Evolutionary conservation across 1,284 basidiomycete genomes (phyloP).

Genomic region (Puccinia triticina): DNA sequence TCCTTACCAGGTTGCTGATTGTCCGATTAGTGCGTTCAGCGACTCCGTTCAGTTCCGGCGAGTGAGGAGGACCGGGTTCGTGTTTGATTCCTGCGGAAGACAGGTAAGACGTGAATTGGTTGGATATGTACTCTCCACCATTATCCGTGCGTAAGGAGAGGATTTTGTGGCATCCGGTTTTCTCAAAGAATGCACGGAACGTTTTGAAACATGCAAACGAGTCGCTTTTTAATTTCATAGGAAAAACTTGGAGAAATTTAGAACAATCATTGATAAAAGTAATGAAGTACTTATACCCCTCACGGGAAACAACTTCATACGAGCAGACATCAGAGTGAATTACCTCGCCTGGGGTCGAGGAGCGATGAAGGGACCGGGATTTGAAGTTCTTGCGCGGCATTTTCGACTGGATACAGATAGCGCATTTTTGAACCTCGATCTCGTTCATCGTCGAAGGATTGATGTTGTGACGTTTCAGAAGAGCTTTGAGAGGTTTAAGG

Average conservation of each 20-base stretch:
- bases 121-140: slow-evolving; percentile 3
- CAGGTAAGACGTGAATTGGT: background rate
- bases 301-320: background rate
- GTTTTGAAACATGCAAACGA: slow-evolving; percentile 56
- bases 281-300: background rate
- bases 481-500: background rate
- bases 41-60: slow-evolving; percentile 14
- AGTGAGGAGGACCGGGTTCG: slow-evolving; percentile 14
- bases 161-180: slow-evolving; percentile 51
- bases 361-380: background rate
- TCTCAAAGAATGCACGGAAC: slow-evolving; percentile 58
- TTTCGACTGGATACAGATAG: background rate
- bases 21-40: slow-evolving; percentile 3
- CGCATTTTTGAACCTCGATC: background rate
- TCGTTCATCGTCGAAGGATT: background rate
- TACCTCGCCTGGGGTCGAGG: background rate
- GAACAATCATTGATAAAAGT: background rate
- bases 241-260: background rate
- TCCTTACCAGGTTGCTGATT: background rate
- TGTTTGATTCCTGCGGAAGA: background rate
- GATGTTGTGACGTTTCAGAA: background rate
- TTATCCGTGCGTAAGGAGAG: background rate
- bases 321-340: background rate
- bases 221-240: background rate
- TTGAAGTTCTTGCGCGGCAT: background rate